phyloP scores from a whole-genome alignment of 805 yeast species.

The Torulaspora quercuum region DNA sequence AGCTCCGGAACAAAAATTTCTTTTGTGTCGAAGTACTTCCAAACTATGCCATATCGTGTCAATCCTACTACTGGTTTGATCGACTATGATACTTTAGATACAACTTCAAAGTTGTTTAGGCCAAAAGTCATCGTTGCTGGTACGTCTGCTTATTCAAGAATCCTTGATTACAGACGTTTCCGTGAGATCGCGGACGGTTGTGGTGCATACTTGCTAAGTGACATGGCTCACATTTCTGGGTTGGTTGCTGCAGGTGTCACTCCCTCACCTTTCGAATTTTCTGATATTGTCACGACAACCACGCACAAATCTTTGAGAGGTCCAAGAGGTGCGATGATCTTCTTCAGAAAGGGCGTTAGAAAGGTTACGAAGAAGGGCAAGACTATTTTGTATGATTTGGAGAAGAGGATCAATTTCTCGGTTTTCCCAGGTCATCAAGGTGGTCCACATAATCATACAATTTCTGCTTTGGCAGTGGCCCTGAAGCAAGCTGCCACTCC shows the following conservation, averaged over 20 bases:
- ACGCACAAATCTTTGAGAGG: constrained; percentile 98
- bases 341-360: constrained; percentile 92
- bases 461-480: constrained; percentile 93
- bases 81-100: constrained; percentile 83
- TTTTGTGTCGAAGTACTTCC: constrained; percentile 88
- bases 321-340: constrained; percentile 98
- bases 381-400: constrained; percentile 81
- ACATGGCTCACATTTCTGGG: constrained; percentile 98
- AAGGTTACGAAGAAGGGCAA: constrained; percentile 79
- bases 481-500: constrained; percentile 87
- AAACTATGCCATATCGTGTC: constrained; percentile 95
- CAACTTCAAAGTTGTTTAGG: constrained; percentile 80
- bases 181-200: constrained; percentile 86
- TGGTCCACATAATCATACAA: constrained; percentile 99
- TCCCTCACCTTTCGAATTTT: constrained; percentile 86
- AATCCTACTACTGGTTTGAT: constrained; percentile 83
- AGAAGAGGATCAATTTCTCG: constrained; percentile 87
- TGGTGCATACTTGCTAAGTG: constrained; percentile 88
- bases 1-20: constrained; percentile 79
- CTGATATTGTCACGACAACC: constrained; percentile 96
- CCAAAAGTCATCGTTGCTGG: constrained; percentile 96
- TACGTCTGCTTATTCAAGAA: constrained; percentile 91
- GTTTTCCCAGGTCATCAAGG: constrained; percentile 99
- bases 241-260: constrained; percentile 91
- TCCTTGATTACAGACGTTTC: constrained; percentile 87